phyloP scores from a whole-genome alignment of 2,329 filamentous ascomycete species.

The Epichloe elymi region DNA sequence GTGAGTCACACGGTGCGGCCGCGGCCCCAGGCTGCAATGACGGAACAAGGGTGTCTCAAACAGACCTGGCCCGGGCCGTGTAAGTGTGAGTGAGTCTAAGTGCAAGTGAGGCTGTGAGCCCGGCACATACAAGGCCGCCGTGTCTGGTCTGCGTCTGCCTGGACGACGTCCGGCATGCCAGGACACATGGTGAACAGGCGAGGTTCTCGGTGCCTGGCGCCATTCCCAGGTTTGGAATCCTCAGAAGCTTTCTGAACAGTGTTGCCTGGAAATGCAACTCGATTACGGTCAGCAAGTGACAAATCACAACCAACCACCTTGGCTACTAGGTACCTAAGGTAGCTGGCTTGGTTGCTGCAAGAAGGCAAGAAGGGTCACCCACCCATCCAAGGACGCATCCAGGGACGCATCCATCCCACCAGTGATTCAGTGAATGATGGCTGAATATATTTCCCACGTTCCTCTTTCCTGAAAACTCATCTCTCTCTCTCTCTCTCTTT shows the following conservation, averaged over 20 bases:
- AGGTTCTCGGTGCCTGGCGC: not conserved
- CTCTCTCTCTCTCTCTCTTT: too few relatives aligned
- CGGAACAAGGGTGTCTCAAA: too few relatives aligned
- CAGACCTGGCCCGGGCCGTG: too few relatives aligned
- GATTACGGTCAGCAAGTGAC: not conserved
- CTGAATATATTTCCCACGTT: slow-evolving; percentile 1
- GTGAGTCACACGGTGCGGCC: not conserved
- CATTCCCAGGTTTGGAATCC: not conserved
- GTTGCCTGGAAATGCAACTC: not conserved
- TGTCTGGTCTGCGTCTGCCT: not conserved
- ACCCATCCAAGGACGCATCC: not conserved
- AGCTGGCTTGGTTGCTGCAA: not conserved
- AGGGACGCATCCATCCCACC: slow-evolving; percentile 1
- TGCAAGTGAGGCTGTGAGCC: not conserved
- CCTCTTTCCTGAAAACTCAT: not conserved
- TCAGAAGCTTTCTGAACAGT: not conserved
- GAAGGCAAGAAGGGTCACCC: not conserved
- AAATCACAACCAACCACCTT: not conserved
- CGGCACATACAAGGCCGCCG: not conserved
- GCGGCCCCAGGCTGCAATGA: not conserved
- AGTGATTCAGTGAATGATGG: not conserved
- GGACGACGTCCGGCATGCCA: not conserved
- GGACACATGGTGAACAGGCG: not conserved
- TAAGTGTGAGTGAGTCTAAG: too few relatives aligned
- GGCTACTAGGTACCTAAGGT: too few relatives aligned